Percentiles rank a stretch among this genome's conserved stretches.
These are phyloP conservation scores for Fusarium verticillioides DNA, from an alignment of 2,329 filamentous ascomycete genomes.

Conservation along the genomic window DNA sequence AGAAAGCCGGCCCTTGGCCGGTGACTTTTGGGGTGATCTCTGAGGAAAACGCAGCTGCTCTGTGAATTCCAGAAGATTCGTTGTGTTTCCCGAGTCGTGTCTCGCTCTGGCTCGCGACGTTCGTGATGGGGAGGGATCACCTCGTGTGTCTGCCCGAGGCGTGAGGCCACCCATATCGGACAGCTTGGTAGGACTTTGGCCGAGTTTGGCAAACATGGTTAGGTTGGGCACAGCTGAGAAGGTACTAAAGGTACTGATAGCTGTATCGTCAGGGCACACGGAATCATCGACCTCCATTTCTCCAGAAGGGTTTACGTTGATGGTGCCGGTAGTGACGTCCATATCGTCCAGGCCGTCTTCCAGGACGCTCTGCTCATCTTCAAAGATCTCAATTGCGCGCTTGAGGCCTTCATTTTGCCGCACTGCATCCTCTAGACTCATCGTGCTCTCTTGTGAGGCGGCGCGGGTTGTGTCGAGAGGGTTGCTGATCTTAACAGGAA, in stretches of 20 bases:
- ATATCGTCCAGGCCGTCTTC: slow-evolving; percentile 47
- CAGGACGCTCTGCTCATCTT: slow-evolving; percentile 58
- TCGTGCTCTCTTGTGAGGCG: slow-evolving; percentile 50
- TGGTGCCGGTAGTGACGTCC: slow-evolving; percentile 38
- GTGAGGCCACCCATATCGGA: slow-evolving; percentile 54
- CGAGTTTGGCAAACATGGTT: slow-evolving; percentile 82
- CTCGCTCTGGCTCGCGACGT: slow-evolving; percentile 49
- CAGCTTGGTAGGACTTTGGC: slow-evolving; percentile 70
- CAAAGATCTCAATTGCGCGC: slow-evolving; percentile 71
- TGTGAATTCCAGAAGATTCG: slow-evolving; percentile 89
- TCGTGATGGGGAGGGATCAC: slow-evolving; percentile 51
- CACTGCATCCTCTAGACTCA: slow-evolving; percentile 65
- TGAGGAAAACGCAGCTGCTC: slow-evolving; percentile 70
- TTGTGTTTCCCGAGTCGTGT: slow-evolving; percentile 68
- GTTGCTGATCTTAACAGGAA: slow-evolving; percentile 67
- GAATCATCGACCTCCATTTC: slow-evolving; percentile 50
- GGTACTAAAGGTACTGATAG: slow-evolving; percentile 85
- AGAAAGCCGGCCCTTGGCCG: slow-evolving; percentile 51
- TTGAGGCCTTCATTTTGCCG: slow-evolving; percentile 66
- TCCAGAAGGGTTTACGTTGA: slow-evolving; percentile 43
- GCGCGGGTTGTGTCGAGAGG: slow-evolving; percentile 37
- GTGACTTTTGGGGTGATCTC: slow-evolving; percentile 65
- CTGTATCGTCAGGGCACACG: slow-evolving; percentile 72
- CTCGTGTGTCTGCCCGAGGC: slow-evolving; percentile 48
- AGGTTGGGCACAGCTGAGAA: slow-evolving; percentile 92